Percentiles rank a stretch among this genome's conserved stretches.
These are phyloP conservation scores for Neurospora tetraspora DNA, from an alignment of 495 filamentous ascomycete species.

Conservation along the genomic window DNA sequence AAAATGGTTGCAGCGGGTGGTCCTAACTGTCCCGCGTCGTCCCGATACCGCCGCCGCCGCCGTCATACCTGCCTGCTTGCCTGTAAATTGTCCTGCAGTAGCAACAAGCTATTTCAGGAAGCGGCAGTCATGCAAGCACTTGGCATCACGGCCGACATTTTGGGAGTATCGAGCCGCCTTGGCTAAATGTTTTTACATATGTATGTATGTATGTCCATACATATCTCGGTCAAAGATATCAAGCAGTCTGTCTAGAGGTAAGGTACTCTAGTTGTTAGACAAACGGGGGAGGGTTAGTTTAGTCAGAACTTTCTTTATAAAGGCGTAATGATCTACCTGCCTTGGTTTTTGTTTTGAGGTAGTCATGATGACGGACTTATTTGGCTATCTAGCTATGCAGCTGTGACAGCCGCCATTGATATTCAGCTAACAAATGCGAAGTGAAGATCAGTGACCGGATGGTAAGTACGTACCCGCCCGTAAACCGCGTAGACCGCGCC, in stretches of 20 bases:
- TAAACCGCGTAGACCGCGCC: background rate
- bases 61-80: background rate
- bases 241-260: too few relatives aligned
- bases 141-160: background rate
- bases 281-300: background rate
- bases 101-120: background rate
- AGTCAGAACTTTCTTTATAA: background rate
- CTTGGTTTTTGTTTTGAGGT: background rate
- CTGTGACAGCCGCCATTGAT: background rate
- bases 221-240: background rate
- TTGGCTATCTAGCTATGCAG: background rate
- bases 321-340: background rate
- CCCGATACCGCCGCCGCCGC: background rate
- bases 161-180: background rate
- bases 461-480: background rate
- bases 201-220: background rate
- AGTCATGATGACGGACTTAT: background rate
- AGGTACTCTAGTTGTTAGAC: too few relatives aligned
- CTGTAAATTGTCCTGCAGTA: background rate
- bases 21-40: background rate
- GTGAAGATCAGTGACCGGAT: background rate
- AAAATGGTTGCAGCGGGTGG: background rate
- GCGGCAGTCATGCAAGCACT: background rate
- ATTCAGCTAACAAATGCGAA: background rate
- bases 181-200: background rate